Conservation (phyloP, 1,139 yeast species). For the Hansenula sp. region DNA sequence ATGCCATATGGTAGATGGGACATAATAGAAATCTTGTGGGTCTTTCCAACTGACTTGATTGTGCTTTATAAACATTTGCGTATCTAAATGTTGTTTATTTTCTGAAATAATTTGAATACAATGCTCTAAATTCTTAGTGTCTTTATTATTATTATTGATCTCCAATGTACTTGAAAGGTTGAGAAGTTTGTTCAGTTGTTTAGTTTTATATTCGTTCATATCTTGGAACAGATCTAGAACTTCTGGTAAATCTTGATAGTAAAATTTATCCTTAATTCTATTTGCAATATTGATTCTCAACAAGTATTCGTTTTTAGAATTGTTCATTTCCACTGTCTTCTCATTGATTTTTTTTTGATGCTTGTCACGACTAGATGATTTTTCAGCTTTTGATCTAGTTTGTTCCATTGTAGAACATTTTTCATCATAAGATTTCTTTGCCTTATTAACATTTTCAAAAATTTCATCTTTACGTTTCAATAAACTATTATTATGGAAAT, state of each 20-base stretch:
- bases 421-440: conserved; percentile 74
- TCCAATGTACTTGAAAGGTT: conserved; percentile 62
- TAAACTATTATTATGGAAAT: conserved; percentile 53
- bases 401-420: conserved; percentile 78
- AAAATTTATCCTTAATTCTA: conserved; percentile 87
- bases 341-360: conserved; percentile 55
- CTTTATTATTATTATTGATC: conserved; percentile 48
- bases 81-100: conserved; percentile 73
- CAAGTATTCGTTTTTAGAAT: conserved; percentile 77
- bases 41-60: conserved; percentile 76
- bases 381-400: conserved; percentile 69
- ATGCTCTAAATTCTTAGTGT: conserved; percentile 47
- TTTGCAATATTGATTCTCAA: conserved; percentile 82
- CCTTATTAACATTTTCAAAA: conserved; percentile 65
- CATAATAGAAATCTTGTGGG: conserved; percentile 78
- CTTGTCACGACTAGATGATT: conserved; percentile 49
- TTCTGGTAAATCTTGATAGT: conserved; percentile 92
- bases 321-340: conserved; percentile 77
- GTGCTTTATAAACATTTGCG: conserved; percentile 92
- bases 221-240: conserved; percentile 82
- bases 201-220: conserved; percentile 75
- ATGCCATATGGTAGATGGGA: conserved; percentile 95
- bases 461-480: conserved; percentile 52
- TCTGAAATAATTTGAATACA: conserved; percentile 60
- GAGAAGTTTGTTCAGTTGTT: conserved; percentile 67